phyloP scores from a whole-genome alignment of 1,284 basidiomycete species.

The Trametes versicolor region DNA sequence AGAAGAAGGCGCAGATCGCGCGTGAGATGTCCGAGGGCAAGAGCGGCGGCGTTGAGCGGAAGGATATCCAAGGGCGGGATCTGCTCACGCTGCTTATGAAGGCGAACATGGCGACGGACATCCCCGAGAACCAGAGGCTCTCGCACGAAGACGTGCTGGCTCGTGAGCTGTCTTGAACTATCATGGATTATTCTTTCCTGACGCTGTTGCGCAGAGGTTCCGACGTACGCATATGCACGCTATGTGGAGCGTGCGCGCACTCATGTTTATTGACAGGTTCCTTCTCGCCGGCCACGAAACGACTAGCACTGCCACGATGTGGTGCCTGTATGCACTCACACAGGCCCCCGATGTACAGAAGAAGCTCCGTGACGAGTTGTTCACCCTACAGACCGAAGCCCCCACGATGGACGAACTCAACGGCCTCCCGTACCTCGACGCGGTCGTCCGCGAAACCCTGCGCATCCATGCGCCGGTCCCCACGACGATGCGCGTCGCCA shows the following conservation, averaged over 20 bases:
- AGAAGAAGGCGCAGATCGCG: conserved; percentile 50
- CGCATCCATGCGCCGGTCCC: conserved; percentile 73
- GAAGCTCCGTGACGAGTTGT: conserved; percentile 76
- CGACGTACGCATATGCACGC: conserved; percentile 16
- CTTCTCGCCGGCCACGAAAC: conserved; percentile 68
- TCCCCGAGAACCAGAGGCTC: conserved; percentile 54
- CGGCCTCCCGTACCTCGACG: conserved; percentile 67
- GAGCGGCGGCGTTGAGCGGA: conserved; percentile 76
- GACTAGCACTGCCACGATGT: conserved; percentile 52
- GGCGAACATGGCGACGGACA: conserved; percentile 58
- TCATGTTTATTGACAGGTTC: conserved; percentile 47
- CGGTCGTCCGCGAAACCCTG: conserved; percentile 75
- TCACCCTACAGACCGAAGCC: conserved; percentile 46
- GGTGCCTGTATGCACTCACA: conserved; percentile 74
- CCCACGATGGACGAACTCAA: conserved; percentile 68
- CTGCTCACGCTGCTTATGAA: conserved; percentile 50
- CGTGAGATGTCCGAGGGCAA: conserved; percentile 49
- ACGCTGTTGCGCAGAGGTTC: conserved; percentile 22
- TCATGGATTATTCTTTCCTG: conserved; percentile 29
- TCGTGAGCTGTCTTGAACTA: conserved; percentile 49
- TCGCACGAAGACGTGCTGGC: conserved; percentile 64
- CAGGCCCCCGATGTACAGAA: conserved; percentile 63
- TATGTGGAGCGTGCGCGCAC: conserved; percentile 38
- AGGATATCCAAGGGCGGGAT: conserved; percentile 45
- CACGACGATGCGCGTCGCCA: conserved; percentile 59